Conservation (phyloP, 1,284 basidiomycete genomes). For the Cutaneotrichosporon spelunceum region DNA sequence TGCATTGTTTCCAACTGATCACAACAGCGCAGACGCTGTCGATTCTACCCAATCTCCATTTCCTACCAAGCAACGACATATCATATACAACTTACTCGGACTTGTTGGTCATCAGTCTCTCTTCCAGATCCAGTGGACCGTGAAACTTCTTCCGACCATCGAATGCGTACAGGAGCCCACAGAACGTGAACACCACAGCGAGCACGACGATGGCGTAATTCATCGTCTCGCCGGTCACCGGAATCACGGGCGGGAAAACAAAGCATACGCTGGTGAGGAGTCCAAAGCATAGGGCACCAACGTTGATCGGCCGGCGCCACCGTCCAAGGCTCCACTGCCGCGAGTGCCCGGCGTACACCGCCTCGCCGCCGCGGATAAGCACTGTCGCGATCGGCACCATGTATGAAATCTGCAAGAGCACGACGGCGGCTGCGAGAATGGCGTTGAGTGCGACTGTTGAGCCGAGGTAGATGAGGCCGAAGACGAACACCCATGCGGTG, state of each 20-base stretch:
- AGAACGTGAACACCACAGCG: constrained; percentile 37
- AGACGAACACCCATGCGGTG: constrained; percentile 37
- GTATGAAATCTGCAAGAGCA: constrained; percentile 32
- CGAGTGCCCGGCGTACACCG: constrained; percentile 40
- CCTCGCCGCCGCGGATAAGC: constrained; percentile 48
- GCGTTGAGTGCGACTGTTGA: constrained; percentile 31
- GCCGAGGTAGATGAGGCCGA: constrained; percentile 44
- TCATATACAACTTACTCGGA: neutral
- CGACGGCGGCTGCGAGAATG: constrained; percentile 37
- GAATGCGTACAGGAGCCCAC: constrained; percentile 43
- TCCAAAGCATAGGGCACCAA: constrained; percentile 49
- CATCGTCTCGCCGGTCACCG: constrained; percentile 50
- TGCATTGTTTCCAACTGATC: neutral
- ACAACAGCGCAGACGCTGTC: neutral
- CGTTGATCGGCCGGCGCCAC: constrained; percentile 45
- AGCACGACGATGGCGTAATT: constrained; percentile 52
- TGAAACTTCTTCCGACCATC: constrained; percentile 47
- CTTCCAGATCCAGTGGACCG: constrained; percentile 48
- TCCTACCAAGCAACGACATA: neutral
- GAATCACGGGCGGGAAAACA: constrained; percentile 54
- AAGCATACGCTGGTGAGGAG: constrained; percentile 54
- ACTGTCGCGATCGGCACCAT: constrained; percentile 50
- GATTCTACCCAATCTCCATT: neutral
- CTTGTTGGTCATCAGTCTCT: constrained; percentile 9
- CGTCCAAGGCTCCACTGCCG: constrained; percentile 44